A percentile compares a stretch with the other conserved stretches of the same genome.
phyloP scores from a whole-genome alignment of 768 basidiomycete genomes.

The Pulveroboletus sp. region DNA sequence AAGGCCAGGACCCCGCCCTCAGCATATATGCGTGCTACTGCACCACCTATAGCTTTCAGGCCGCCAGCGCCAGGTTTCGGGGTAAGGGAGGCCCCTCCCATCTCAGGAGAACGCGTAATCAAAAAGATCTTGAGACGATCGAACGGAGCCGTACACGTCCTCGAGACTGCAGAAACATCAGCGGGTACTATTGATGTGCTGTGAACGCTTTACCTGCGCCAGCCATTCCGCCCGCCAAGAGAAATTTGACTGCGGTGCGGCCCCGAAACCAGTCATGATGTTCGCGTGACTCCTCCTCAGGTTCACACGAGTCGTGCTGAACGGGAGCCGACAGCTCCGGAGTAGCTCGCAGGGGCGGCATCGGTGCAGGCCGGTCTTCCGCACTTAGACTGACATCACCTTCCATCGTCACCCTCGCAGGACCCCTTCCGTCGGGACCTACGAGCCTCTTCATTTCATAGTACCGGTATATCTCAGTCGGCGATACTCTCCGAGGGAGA shows the following conservation, averaged over 20 bases:
- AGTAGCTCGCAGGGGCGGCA: constrained; percentile 12
- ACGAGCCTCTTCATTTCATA: constrained; percentile 67
- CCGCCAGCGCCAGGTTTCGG: constrained; percentile 48
- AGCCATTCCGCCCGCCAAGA: constrained; percentile 90
- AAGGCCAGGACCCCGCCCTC: constrained; percentile 90
- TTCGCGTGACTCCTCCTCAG: constrained; percentile 59
- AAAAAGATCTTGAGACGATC: constrained; percentile 96
- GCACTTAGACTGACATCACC: constrained; percentile 77
- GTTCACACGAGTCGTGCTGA: constrained; percentile 35
- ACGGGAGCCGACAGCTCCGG: constrained; percentile 13
- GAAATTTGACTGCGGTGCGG: constrained; percentile 77
- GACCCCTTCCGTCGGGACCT: constrained; percentile 72
- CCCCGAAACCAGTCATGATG: constrained; percentile 60
- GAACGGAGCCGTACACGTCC: constrained; percentile 95
- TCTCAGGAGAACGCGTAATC: constrained; percentile 81
- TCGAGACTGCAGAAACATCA: constrained; percentile 60
- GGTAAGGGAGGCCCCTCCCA: constrained; percentile 49
- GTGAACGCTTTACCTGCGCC: constrained; percentile 68
- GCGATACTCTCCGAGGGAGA: constrained; percentile 74
- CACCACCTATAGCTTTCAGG: constrained; percentile 61
- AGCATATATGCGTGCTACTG: constrained; percentile 75
- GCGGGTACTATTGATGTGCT: background rate
- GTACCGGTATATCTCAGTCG: constrained; percentile 82
- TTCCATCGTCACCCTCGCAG: constrained; percentile 85
- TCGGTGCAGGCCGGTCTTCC: constrained; percentile 59